Evolutionary conservation across 208 protist genomes (phyloP), one percentile per base, ranked within the genome.

Genomic region (Wallacemonas sp.): DNA sequence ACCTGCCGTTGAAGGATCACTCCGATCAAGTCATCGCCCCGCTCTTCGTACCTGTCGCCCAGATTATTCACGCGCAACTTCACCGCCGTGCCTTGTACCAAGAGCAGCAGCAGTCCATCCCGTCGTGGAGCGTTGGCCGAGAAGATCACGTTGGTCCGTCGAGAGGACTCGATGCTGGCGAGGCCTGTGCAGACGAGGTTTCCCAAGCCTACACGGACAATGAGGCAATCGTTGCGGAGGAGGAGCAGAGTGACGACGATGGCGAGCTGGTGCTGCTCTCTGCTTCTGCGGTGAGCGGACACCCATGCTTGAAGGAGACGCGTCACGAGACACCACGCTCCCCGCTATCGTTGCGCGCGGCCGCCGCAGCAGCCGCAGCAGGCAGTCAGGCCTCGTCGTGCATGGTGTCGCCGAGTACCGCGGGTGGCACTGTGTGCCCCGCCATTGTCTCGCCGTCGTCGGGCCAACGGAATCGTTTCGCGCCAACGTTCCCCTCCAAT

Each of bases 11-110:
- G 29, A 71, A 77, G 17, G 88, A 94, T 57, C 79, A 91, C 70
- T 89, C 83, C 15, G 88, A 94, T 65, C 82, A 87, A 34, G 60
- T 46, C 48, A 86, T 91, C 55, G 33, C 71, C 8, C 69, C 66
- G 0, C 81, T 79, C 57, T 86, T 93, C 58, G n/a, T 65, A 0
- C 74, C 84, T 1, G 57, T 93, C n/a, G 72, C 83, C 13, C 64
- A 61, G 6, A 61, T 93, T 52, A 91, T 93, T 36, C 87, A 91
- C 61, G 70, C 73, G 39, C 84, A 93, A 68, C 69, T 93, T 24
- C 87, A 93, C 58, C 78, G 81, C 19, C 78, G 87, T 1, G 44
- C 88, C 26, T 36, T 71, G 0, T 44, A 69, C 4, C 59, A 65
- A 41, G 48, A 79, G 26, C 54, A 39, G 17, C 5, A 48, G 34